These are phyloP conservation scores for Dothistroma septosporum DNA, from an alignment of 2,329 filamentous ascomycete genomes.

Conservation along the genomic window DNA sequence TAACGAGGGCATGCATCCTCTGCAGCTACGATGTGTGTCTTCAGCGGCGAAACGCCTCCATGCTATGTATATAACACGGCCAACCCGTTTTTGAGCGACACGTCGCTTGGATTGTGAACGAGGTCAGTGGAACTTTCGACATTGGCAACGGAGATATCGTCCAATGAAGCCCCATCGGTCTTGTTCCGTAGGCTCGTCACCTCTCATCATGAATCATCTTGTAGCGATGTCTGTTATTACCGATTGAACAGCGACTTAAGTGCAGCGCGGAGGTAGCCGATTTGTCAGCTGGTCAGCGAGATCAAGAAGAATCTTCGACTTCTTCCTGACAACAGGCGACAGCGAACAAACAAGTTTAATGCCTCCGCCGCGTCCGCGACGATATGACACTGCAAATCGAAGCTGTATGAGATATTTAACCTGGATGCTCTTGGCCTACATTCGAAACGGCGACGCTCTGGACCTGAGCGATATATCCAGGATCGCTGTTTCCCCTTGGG, in stretches of 20 bases:
- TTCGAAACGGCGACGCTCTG: background rate
- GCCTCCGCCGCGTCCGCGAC: too few species aligned
- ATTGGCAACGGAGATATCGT: too few species aligned
- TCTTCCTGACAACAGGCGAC: background rate
- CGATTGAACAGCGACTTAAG: background rate
- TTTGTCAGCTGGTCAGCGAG: background rate
- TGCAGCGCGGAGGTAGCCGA: background rate
- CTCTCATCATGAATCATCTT: too few species aligned
- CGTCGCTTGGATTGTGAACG: background rate
- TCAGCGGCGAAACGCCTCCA: background rate
- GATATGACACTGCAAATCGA: background rate
- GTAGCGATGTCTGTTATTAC: background rate
- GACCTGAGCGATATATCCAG: background rate
- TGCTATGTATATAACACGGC: background rate
- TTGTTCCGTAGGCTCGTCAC: too few species aligned
- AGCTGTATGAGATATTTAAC: background rate
- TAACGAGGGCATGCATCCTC: slow-evolving; percentile 22
- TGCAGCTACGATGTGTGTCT: background rate
- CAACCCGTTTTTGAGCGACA: background rate
- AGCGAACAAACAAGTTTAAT: background rate
- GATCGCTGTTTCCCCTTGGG: background rate
- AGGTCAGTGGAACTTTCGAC: too few species aligned
- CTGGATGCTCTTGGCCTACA: background rate
- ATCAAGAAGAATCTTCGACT: background rate
- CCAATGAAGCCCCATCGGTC: too few species aligned